Evolutionary conservation across 768 basidiomycete genomes (phyloP).

Genomic region (Termitomyces sp.): DNA sequence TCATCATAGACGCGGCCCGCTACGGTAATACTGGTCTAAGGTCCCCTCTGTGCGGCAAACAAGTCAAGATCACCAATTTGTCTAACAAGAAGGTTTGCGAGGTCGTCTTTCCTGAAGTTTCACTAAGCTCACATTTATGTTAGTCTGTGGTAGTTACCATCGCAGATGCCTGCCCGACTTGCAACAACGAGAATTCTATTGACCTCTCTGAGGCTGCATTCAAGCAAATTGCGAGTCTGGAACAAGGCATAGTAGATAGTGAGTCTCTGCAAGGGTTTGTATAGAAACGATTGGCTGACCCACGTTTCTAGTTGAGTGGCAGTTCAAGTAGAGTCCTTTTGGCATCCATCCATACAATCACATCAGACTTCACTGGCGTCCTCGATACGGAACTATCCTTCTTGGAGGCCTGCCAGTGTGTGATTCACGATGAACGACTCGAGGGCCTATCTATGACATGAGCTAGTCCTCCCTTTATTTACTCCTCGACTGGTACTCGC

Average conservation of each 20-base stretch:
- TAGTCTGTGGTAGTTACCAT: constrained; percentile 55
- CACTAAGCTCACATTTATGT: constrained; percentile 3
- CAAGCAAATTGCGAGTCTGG: constrained; percentile 40
- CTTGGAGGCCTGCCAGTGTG: not conserved
- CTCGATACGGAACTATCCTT: constrained; percentile 6
- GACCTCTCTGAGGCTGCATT: constrained; percentile 74
- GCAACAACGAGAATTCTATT: constrained; percentile 58
- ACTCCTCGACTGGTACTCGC: constrained; percentile 13
- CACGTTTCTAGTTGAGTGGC: constrained; percentile 30
- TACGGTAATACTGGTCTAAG: constrained; percentile 41
- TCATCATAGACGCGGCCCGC: constrained; percentile 37
- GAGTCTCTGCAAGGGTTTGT: constrained; percentile 20
- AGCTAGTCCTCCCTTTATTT: constrained; percentile 11
- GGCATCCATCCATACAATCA: too few species aligned
- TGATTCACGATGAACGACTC: constrained; percentile 11
- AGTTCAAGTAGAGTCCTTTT: too few species aligned
- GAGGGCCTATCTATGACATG: constrained; percentile 9
- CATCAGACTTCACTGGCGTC: too few species aligned
- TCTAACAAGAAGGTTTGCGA: constrained; percentile 41
- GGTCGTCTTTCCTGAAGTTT: not conserved
- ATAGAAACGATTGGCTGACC: not conserved
- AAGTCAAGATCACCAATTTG: constrained; percentile 60
- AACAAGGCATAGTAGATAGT: constrained; percentile 56
- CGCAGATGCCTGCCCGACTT: constrained; percentile 82
- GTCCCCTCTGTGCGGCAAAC: constrained; percentile 61